phyloP scores from a whole-genome alignment of 768 basidiomycete genomes.

The Kondoa subrosea region DNA sequence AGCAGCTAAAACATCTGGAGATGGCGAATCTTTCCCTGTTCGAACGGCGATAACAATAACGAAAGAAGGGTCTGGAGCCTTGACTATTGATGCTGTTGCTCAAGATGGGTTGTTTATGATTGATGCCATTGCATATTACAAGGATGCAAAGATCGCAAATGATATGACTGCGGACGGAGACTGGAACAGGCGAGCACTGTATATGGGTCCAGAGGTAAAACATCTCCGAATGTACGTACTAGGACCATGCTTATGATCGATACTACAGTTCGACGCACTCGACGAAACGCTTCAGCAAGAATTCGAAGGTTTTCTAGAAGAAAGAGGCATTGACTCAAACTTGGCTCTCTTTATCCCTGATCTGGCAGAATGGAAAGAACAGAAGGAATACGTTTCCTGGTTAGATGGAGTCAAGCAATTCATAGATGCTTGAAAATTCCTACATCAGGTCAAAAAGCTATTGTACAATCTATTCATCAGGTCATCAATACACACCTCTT shows the following conservation, averaged over 20 bases:
- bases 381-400: constrained; percentile 92
- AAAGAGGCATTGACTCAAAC: constrained; percentile 69
- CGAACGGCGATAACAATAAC: constrained; percentile 67
- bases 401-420: constrained; percentile 64
- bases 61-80: constrained; percentile 49
- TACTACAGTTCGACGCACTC: constrained; percentile 62
- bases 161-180: constrained; percentile 74
- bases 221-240: too few species aligned
- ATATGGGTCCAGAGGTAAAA: constrained; percentile 72
- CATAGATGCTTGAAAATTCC: constrained; percentile 31
- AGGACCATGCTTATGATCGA: too few species aligned
- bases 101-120: constrained; percentile 68
- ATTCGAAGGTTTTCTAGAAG: constrained; percentile 73
- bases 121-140: constrained; percentile 77
- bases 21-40: constrained; percentile 45
- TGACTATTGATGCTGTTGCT: constrained; percentile 59
- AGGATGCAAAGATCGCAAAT: constrained; percentile 51
- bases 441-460: too few species aligned
- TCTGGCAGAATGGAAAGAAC: constrained; percentile 78
- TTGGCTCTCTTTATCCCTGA: constrained; percentile 72
- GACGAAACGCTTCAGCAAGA: constrained; percentile 75
- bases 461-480: not conserved
- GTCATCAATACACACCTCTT: not conserved
- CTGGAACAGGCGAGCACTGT: constrained; percentile 78
- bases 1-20: constrained; percentile 28